Evolutionary conservation across 768 basidiomycete genomes (phyloP).

Genomic region (Macrolepiota fuliginosa): DNA sequence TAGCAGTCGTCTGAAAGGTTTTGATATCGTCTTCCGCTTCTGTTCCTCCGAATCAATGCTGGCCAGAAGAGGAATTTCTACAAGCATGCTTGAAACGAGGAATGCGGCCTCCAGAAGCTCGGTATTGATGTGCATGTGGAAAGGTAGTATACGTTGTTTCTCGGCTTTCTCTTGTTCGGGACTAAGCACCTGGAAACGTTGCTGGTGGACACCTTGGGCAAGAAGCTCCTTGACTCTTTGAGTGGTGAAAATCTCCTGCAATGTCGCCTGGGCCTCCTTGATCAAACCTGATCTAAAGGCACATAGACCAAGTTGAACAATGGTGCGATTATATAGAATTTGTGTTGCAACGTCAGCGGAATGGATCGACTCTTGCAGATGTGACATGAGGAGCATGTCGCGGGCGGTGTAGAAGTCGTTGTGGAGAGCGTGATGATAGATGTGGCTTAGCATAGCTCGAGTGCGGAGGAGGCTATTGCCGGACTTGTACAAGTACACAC

Average conservation of each 20-base stretch:
- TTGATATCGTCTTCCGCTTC: conserved; percentile 91
- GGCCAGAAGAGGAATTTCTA: conserved; percentile 93
- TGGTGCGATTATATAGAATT: conserved; percentile 95
- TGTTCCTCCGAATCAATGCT: conserved; percentile 93
- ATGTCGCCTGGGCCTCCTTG: conserved; percentile 87
- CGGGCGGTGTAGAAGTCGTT: conserved; percentile 96
- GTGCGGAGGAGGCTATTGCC: conserved; percentile 91
- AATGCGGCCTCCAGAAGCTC: conserved; percentile 97
- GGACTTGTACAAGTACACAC: conserved; percentile 90
- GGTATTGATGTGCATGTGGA: conserved; percentile 99
- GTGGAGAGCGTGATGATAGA: conserved; percentile 95
- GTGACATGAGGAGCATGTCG: conserved; percentile 98
- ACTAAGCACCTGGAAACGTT: conserved; percentile 80
- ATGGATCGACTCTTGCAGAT: conserved; percentile 94
- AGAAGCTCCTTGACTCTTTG: conserved; percentile 97
- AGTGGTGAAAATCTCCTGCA: conserved; percentile 95
- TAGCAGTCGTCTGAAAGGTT: conserved; percentile 91
- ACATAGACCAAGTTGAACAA: conserved; percentile 95
- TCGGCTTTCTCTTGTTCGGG: conserved; percentile 98
- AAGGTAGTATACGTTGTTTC: conserved; percentile 92
- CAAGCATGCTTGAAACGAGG: conserved; percentile 97
- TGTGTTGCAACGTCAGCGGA: conserved; percentile 96
- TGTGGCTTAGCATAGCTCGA: conserved; percentile 95
- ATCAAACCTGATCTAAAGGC: conserved; percentile 96
- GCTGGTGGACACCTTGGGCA: conserved; percentile 94